Base-by-base conservation (phyloP, 805 yeast genomes). In the Saccharomycopsis babjevae region DNA sequence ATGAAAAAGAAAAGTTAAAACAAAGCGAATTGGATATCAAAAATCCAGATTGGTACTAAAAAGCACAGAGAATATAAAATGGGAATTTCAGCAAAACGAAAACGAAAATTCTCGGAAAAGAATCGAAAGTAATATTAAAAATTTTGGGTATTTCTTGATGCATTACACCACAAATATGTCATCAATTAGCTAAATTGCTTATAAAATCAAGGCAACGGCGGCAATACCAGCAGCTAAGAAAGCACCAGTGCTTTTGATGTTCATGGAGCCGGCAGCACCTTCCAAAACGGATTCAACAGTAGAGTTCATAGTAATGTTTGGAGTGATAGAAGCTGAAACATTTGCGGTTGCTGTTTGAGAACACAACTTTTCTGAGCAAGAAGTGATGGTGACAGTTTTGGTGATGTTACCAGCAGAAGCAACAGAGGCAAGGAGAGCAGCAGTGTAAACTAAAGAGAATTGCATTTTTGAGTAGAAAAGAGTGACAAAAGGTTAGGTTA, bases 341-440 rank as follows among this genome's bases (percentile, higher is more conserved):
- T 56, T 30, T 5, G 25, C 30, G 22, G 64, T 56, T 20, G 58
- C 40, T 8, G 38, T 54, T 25, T 40, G 42, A 20, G 62, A 28
- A 22, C 59, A 57, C 7, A 16, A 34, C 46, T 55, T 42, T 22
- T 59, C 61, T 15, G 57, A 28, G 50, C 61, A 54, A 58, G 62
- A 62, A 52, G 65, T 64, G 39, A 62, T 64, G 39, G 65, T 62
- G 43, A 62, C 56, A 7, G 20, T 54, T 3, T 55, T 39, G 52
- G 61, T 62, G n/a, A 28, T 50, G 42, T 54, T 16, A 25, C 43
- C 22, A 25, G 57, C 46, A 25, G 62, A 28, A 22, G 22, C 50
- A 11, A 40, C 57, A 16, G 59, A 50, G 55, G 60, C 36, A 20
- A 43, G 18, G 36, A 56, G 5, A 18, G 38, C 38, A 11, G 32